Base-by-base conservation (phyloP, 2,329 filamentous ascomycete genomes). In the Epichloe elymi region DNA sequence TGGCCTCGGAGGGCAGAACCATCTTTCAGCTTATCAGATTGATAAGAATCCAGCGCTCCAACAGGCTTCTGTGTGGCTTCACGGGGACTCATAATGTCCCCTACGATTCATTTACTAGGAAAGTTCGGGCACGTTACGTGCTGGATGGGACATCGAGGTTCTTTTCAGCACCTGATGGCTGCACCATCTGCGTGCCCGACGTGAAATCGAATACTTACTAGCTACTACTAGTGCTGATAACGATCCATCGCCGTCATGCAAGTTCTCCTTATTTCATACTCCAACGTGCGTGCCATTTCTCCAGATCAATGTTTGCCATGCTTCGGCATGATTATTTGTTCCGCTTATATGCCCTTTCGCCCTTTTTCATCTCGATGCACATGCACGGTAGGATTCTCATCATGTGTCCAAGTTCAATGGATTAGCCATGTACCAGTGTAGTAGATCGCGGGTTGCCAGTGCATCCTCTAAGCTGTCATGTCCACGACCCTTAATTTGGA, bases 401-500 rank as follows among this genome's bases (percentile, higher is more conserved):
- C 41, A 30, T n/a, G 15, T 10, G 12, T 12, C 7, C 10, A 14
- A 23, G 7, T 49, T 7, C 5, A 50, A 30, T 17, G 43, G 46
- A 12, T 50, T 52, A 35, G 42, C 40, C 38, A 67, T 54, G 48
- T 67, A 64, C 67, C 69, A 72, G 44, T 67, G 59, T 4, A 67
- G 58, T 37, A 74, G 51, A 52, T 74, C 70, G 12, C 72, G 59
- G 4, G 66, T 63, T 0, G 70, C 71, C 45, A 71, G 54, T 4
- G 71, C 70, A 53, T 75, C 72, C 55, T 75, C 70, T 15, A 72
- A 44, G 49, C 69, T 73, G 54, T 73, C 68, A 50, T 73, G 70
- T 7, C 65, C 66, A 23, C 48, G 50, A 8, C 58, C 59, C 3
- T 60, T 61, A 8, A 59, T 55, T 52, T 70, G 73, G 26, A 75